Evolutionary conservation across 305 asterid genomes (phyloP).

Genomic region (Solanum hybrid): DNA sequence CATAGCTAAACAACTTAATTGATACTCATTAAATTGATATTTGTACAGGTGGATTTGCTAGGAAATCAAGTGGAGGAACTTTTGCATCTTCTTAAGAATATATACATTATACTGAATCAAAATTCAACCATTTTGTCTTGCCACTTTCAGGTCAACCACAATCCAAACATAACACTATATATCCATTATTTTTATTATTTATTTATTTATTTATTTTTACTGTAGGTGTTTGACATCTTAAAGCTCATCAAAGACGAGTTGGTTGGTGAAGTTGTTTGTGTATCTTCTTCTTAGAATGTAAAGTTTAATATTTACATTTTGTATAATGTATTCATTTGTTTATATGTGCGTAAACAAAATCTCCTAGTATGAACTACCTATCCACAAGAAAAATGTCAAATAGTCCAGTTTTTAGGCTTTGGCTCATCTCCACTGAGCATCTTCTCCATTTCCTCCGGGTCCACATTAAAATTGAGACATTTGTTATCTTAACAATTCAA

Average conservation of each 20-base stretch:
- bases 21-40: background rate
- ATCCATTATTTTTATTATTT: too few species aligned
- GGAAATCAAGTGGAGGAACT: constrained; percentile 76
- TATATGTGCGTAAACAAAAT: background rate
- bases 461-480: background rate
- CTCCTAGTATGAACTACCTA: background rate
- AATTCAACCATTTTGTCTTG: constrained; percentile 39
- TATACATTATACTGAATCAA: constrained; percentile 34
- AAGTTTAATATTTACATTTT: background rate
- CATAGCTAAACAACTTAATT: background rate
- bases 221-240: constrained; percentile 55
- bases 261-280: constrained; percentile 16
- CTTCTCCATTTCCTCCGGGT: background rate
- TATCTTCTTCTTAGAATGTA: background rate
- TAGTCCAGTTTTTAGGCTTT: background rate
- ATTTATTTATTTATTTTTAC: too few species aligned
- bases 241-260: constrained; percentile 49
- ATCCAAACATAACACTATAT: too few species aligned
- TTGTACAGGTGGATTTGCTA: constrained; percentile 61
- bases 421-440: background rate
- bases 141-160: constrained; percentile 11
- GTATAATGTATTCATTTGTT: background rate
- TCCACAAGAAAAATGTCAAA: background rate
- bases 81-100: constrained; percentile 36
- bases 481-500: background rate